These are phyloP conservation scores for Crucihimalaya himalaica DNA, from an alignment of 345 rosid species.

Conservation along the genomic window DNA sequence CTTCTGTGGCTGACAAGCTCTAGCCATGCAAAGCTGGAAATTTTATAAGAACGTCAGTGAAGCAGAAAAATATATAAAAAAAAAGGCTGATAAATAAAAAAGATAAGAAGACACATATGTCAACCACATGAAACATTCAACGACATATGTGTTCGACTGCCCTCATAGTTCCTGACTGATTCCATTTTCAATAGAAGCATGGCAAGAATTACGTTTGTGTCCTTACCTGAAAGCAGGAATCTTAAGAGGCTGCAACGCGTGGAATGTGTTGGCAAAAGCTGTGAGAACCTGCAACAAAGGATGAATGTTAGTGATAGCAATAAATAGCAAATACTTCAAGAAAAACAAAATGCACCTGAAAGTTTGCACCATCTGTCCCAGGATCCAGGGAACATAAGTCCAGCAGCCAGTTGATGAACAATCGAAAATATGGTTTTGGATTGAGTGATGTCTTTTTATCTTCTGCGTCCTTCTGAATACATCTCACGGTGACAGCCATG, in stretches of 20 bases:
- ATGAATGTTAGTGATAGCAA: slow-evolving; percentile 28
- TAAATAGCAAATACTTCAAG: slow-evolving; percentile 13
- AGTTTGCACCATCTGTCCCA: slow-evolving; percentile 63
- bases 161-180: slow-evolving; percentile 8
- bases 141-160: background rate
- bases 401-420: slow-evolving; percentile 80
- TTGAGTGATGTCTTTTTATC: slow-evolving; percentile 78
- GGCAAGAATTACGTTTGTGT: background rate
- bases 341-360: slow-evolving; percentile 58
- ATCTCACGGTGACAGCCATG: slow-evolving; percentile 66
- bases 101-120: background rate
- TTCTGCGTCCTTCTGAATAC: slow-evolving; percentile 81
- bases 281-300: slow-evolving; percentile 65
- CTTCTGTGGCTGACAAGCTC: slow-evolving; percentile 95
- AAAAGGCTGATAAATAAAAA: background rate
- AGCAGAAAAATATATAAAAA: background rate
- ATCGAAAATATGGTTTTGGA: slow-evolving; percentile 93
- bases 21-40: slow-evolving; percentile 94
- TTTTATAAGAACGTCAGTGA: slow-evolving; percentile 2
- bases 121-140: background rate
- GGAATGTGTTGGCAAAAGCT: slow-evolving; percentile 88
- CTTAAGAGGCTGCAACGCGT: slow-evolving; percentile 85
- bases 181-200: slow-evolving; percentile 1
- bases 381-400: slow-evolving; percentile 73
- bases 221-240: slow-evolving; percentile 91